Percentiles rank a stretch among this genome's conserved stretches.
phyloP scores from a whole-genome alignment of 2,329 filamentous ascomycete genomes.

The Alternaria gansuensis region DNA sequence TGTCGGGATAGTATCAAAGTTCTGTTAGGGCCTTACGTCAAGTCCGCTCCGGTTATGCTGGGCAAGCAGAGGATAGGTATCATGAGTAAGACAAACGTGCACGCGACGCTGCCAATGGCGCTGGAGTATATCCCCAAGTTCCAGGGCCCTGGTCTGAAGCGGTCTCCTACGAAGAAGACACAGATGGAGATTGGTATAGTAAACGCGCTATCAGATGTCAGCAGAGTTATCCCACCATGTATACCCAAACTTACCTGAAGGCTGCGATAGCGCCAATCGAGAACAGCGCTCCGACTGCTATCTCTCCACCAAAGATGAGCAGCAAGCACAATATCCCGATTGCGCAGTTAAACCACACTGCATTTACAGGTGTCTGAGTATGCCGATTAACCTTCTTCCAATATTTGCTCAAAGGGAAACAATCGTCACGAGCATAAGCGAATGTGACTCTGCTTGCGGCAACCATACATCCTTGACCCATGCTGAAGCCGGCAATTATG shows the following conservation, averaged over 20 bases:
- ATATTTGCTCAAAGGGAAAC: constrained; percentile 68
- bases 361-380: constrained; percentile 74
- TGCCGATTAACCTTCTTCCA: constrained; percentile 68
- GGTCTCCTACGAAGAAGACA: constrained; percentile 67
- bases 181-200: constrained; percentile 67
- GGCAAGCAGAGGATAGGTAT: constrained; percentile 74
- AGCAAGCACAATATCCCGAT: constrained; percentile 69
- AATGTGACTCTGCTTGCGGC: constrained; percentile 73
- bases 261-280: constrained; percentile 74
- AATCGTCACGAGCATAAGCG: constrained; percentile 76
- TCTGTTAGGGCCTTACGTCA: constrained; percentile 54
- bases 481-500: constrained; percentile 73
- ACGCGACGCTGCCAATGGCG: constrained; percentile 66
- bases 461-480: constrained; percentile 78
- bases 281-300: constrained; percentile 74
- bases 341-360: constrained; percentile 71
- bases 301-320: constrained; percentile 70
- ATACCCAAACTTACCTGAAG: constrained; percentile 60
- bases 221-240: not conserved
- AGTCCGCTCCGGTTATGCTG: constrained; percentile 62
- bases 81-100: constrained; percentile 70
- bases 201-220: constrained; percentile 53
- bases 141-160: constrained; percentile 74
- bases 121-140: constrained; percentile 69
- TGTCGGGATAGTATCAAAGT: not conserved